These are phyloP conservation scores for Cercospora sesami DNA, from an alignment of 2,329 filamentous ascomycete genomes.

Conservation along the genomic window DNA sequence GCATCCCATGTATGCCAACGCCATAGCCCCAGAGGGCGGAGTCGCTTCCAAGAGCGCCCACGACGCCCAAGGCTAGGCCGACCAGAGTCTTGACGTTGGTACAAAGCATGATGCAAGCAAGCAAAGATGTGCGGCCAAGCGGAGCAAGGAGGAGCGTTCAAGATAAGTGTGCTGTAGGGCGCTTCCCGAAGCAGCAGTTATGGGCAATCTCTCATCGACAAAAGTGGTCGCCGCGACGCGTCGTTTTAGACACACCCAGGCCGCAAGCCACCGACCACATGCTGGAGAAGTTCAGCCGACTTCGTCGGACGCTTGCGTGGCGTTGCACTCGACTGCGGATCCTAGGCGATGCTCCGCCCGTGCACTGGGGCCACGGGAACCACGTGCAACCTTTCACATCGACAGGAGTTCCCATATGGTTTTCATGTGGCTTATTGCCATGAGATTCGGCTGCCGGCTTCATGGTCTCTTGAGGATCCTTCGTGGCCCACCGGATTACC, in stretches of 20 bases:
- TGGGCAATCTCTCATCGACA: neutral
- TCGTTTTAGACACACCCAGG: neutral
- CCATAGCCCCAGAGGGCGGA: slow-evolving; percentile 25
- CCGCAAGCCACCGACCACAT: neutral
- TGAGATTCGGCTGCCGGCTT: neutral
- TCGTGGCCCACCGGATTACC: neutral
- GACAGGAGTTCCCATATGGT: neutral
- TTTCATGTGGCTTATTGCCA: neutral
- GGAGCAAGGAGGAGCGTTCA: neutral
- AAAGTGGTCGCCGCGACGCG: neutral
- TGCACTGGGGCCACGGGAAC: neutral
- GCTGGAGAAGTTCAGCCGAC: neutral
- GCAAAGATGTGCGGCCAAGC: neutral
- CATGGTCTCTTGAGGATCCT: neutral
- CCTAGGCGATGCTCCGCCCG: neutral
- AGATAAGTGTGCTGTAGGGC: neutral
- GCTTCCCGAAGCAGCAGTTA: neutral
- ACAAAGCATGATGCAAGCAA: neutral
- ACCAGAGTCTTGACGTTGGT: neutral
- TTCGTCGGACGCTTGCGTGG: neutral
- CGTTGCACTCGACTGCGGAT: neutral
- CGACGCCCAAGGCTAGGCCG: slow-evolving; percentile 2
- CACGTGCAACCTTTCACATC: neutral
- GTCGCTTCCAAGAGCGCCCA: neutral
- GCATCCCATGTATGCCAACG: slow-evolving; percentile 22